These are phyloP conservation scores for Penicillium longicatenatum DNA, from an alignment of 495 filamentous ascomycete genomes.

Conservation along the genomic window DNA sequence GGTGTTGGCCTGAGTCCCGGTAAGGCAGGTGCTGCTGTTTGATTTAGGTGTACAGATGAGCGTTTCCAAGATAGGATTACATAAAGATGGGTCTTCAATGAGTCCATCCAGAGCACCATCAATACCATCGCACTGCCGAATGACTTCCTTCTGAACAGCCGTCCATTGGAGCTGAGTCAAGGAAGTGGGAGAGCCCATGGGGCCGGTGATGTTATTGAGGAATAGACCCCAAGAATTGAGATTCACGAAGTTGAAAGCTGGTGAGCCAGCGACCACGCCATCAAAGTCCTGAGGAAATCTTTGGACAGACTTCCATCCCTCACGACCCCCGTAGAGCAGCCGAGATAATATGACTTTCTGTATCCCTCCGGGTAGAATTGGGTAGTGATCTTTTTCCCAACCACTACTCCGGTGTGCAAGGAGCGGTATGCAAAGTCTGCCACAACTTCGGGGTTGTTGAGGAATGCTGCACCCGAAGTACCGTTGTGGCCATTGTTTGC, in stretches of 20 bases:
- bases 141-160: constrained; percentile 56
- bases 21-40: constrained; percentile 52
- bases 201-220: constrained; percentile 53
- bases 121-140: constrained; percentile 64
- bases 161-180: constrained; percentile 53
- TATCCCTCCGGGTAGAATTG: not conserved
- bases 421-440: constrained; percentile 30
- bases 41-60: constrained; percentile 51
- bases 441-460: constrained; percentile 46
- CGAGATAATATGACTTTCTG: not conserved
- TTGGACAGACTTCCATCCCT: constrained; percentile 54
- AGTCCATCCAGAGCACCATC: constrained; percentile 67
- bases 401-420: not conserved
- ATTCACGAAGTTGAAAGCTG: constrained; percentile 52
- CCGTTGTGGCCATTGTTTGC: constrained; percentile 56
- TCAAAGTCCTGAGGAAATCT: constrained; percentile 60
- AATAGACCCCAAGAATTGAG: constrained; percentile 55
- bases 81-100: constrained; percentile 61
- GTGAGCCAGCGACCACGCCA: constrained; percentile 66
- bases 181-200: constrained; percentile 46
- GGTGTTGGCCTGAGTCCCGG: constrained; percentile 55
- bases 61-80: constrained; percentile 54
- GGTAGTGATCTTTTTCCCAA: not conserved
- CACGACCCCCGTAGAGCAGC: constrained; percentile 41
- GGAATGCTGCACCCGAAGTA: constrained; percentile 43